Evolutionary conservation across 495 filamentous ascomycete genomes (phyloP).

Genomic region (Neurospora africana): DNA sequence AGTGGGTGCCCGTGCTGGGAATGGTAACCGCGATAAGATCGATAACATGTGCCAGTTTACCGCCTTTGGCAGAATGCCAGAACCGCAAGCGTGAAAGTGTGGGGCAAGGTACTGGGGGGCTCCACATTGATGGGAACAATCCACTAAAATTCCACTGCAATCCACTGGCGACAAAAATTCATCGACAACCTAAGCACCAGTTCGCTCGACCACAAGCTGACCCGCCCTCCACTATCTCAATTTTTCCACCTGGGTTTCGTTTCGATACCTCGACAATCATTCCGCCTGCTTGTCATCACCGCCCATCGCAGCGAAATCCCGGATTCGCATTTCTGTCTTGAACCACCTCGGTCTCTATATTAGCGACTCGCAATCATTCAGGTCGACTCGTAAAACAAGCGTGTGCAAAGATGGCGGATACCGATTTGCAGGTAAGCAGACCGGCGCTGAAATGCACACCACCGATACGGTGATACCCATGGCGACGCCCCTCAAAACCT

Average conservation of each 20-base stretch:
- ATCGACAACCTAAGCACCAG: conserved; percentile 9
- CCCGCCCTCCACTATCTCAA: conserved; percentile 11
- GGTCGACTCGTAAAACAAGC: background rate
- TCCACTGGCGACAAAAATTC: conserved; percentile 24
- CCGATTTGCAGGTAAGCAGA: conserved; percentile 19
- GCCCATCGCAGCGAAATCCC: background rate
- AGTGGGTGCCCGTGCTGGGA: background rate
- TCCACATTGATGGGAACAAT: conserved; percentile 14
- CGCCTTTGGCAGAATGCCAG: conserved; percentile 21
- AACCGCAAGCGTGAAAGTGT: conserved; percentile 1
- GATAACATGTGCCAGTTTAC: conserved; percentile 6
- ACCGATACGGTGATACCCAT: background rate
- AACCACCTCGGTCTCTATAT: background rate
- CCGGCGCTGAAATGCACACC: background rate
- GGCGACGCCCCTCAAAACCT: background rate
- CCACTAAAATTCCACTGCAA: conserved; percentile 16
- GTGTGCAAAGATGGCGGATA: conserved; percentile 17
- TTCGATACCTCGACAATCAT: conserved; percentile 6
- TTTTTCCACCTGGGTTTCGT: conserved; percentile 8
- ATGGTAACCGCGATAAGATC: background rate
- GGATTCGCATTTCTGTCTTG: background rate
- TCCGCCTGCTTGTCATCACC: background rate
- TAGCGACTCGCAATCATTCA: background rate
- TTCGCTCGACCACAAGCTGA: conserved; percentile 1
- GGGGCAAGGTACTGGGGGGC: conserved; percentile 6